These are phyloP conservation scores for Fusarium keratoplasticum DNA, from an alignment of 2,329 filamentous ascomycete species.

Conservation along the genomic window DNA sequence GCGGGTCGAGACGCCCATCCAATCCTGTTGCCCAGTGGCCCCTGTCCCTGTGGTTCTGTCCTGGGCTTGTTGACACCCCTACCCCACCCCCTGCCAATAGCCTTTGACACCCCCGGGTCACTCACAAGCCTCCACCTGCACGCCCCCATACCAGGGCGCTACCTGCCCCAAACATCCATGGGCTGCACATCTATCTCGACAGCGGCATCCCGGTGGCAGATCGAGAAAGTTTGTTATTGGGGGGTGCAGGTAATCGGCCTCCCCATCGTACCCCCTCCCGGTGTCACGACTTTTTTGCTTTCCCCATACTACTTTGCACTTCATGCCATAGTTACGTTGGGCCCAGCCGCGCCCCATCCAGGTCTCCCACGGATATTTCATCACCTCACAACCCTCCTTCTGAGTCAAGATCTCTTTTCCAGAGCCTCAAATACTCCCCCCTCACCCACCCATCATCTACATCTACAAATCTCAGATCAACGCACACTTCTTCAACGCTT, in stretches of 20 bases:
- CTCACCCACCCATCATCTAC: constrained; percentile 4
- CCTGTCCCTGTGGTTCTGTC: neutral
- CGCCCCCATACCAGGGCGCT: constrained; percentile 31
- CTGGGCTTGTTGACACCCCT: neutral
- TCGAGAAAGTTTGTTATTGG: constrained; percentile 43
- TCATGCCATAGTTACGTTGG: constrained; percentile 33
- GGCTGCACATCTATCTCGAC: constrained; percentile 43
- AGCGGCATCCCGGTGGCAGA: constrained; percentile 45
- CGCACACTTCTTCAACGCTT: neutral
- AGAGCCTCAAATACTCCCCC: constrained; percentile 15
- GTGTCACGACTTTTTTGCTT: constrained; percentile 31
- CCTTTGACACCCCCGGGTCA: neutral
- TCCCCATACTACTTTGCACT: constrained; percentile 41
- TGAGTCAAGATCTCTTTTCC: constrained; percentile 16
- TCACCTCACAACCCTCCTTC: constrained; percentile 43
- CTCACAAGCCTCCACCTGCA: constrained; percentile 17
- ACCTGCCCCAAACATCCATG: constrained; percentile 30
- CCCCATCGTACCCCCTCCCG: constrained; percentile 15
- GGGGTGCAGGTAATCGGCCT: constrained; percentile 21
- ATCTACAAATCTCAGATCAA: neutral
- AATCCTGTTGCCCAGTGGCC: constrained; percentile 20
- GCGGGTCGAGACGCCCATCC: constrained; percentile 24
- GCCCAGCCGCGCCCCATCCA: constrained; percentile 36
- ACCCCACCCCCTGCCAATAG: constrained; percentile 7
- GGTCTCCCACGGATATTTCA: constrained; percentile 40